A percentile compares a stretch with the other conserved stretches of the same genome.
Conservation (phyloP, 345 rosid species). For the Moringa oleifera region DNA sequence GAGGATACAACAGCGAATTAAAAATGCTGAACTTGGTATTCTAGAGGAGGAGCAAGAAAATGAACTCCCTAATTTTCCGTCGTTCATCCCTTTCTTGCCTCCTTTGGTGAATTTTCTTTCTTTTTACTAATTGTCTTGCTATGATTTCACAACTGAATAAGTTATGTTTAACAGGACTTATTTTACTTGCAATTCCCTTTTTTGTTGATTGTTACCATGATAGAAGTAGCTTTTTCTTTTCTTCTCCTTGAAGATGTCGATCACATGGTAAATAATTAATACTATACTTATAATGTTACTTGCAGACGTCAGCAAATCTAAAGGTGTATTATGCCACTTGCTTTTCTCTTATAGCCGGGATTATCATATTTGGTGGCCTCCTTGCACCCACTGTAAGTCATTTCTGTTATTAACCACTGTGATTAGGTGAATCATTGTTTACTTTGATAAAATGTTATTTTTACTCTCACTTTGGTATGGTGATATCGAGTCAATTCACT, state of each 20-base stretch:
- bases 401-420: slow-evolving; percentile 6
- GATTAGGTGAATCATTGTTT: neutral
- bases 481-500: neutral
- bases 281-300: slow-evolving; percentile 5
- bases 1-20: slow-evolving; percentile 87
- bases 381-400: slow-evolving; percentile 76
- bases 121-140: neutral
- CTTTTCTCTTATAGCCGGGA: slow-evolving; percentile 82
- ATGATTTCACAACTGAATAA: too few relatives aligned
- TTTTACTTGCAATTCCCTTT: too few relatives aligned
- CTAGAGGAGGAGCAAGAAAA: slow-evolving; percentile 49
- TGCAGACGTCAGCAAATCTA: slow-evolving; percentile 82
- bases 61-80: slow-evolving; percentile 89
- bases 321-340: slow-evolving; percentile 77
- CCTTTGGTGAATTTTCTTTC: slow-evolving; percentile 56
- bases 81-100: slow-evolving; percentile 95
- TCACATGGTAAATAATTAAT: slow-evolving; percentile 1
- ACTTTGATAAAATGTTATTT: neutral
- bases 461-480: neutral
- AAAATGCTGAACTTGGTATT: slow-evolving; percentile 66
- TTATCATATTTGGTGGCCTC: slow-evolving; percentile 85
- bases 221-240: slow-evolving; percentile 3
- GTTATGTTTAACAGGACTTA: too few relatives aligned
- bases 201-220: neutral
- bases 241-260: slow-evolving; percentile 10